A percentile compares a stretch with the other conserved stretches of the same genome.
Conservation (phyloP, 495 filamentous ascomycete genomes). For the Pseudevernia furfuracea region DNA sequence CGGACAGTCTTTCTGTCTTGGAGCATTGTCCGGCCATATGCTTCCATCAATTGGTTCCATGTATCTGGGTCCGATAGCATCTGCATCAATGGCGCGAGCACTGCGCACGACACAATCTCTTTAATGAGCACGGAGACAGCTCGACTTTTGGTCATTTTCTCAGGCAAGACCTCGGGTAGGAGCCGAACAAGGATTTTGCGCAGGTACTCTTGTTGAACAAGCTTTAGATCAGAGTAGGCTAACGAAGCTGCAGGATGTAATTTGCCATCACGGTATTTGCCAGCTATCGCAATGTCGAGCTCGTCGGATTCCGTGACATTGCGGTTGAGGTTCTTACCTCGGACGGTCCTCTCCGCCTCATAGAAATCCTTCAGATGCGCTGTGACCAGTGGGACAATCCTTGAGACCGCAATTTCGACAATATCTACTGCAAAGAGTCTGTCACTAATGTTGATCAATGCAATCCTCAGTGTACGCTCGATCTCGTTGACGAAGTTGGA, state of each 20-base stretch:
- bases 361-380: conserved; percentile 84
- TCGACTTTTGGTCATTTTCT: conserved; percentile 64
- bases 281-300: conserved; percentile 86
- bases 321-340: conserved; percentile 77
- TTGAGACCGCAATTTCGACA: conserved; percentile 68
- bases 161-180: conserved; percentile 68
- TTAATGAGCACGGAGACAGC: conserved; percentile 71
- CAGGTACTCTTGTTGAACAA: conserved; percentile 79
- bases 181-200: conserved; percentile 61
- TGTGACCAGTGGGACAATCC: conserved; percentile 84
- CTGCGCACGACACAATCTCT: conserved; percentile 74
- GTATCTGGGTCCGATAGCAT: conserved; percentile 83
- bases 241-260: conserved; percentile 84
- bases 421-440: conserved; percentile 66
- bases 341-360: conserved; percentile 77
- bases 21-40: conserved; percentile 75
- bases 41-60: conserved; percentile 94
- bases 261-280: conserved; percentile 81
- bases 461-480: conserved; percentile 67
- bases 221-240: conserved; percentile 70
- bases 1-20: conserved; percentile 94
- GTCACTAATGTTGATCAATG: conserved; percentile 62
- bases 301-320: conserved; percentile 95
- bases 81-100: conserved; percentile 62
- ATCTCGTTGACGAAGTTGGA: conserved; percentile 76